Conservation (phyloP, 164 flowering plant genomes). For the Vitis rupestris region DNA sequence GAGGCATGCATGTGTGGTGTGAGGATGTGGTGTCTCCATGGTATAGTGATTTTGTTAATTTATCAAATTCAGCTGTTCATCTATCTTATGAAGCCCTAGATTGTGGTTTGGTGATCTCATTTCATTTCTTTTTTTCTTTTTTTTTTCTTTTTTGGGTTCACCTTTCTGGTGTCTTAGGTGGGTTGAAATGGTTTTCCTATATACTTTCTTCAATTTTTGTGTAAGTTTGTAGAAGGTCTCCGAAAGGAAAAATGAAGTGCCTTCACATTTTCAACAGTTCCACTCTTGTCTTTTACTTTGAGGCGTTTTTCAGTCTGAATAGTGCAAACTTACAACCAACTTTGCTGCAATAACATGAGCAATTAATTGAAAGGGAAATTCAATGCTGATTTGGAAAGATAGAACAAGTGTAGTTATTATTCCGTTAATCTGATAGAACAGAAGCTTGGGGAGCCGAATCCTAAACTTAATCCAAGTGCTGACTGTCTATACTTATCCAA, state of each 20-base stretch:
- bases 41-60: slow-evolving; percentile 48
- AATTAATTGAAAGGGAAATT: no score
- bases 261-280: slow-evolving; percentile 1
- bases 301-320: no score
- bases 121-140: not conserved
- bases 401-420: no score
- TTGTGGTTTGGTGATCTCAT: not conserved
- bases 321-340: no score
- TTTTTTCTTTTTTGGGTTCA: not conserved
- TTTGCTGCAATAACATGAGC: no score
- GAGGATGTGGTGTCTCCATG: slow-evolving; percentile 22
- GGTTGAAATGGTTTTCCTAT: not conserved
- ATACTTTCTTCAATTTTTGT: not conserved
- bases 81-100: not conserved
- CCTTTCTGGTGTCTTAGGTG: not conserved
- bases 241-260: not conserved
- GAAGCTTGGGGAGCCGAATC: no score
- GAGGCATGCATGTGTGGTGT: slow-evolving; percentile 29
- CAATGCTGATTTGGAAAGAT: no score
- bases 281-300: not conserved
- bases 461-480: no score
- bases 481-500: no score
- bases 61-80: slow-evolving; percentile 6
- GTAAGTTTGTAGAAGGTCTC: not conserved
- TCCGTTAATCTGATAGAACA: no score